Evolutionary conservation across 257 asterid genomes (phyloP), one percentile per base, ranked within the genome.

Genomic region (Fraxinus anomala): DNA sequence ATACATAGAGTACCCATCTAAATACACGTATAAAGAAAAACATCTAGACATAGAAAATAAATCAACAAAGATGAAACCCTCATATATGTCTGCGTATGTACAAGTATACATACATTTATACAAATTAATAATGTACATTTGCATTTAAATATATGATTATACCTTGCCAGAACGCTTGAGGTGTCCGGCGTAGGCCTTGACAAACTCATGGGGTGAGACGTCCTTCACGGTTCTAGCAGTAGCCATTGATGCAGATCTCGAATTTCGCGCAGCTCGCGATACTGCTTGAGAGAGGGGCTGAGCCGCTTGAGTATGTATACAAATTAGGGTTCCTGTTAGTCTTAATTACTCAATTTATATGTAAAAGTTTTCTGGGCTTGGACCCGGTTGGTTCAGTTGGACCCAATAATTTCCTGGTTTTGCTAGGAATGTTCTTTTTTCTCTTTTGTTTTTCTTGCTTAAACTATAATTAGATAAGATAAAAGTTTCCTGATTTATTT

Each of bases 81-180:
- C 23, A n/a, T 19, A 56, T 6, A 8, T 56, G 12, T 56, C 3
- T 6, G 34, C 26, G 2, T 5, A 54, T 47, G 10, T 4, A 54
- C 11, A 54, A 19, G 5, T 17, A 54, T 54, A 54, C 9, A 54
- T 19, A 63, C 3, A 16, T 26, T 17, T 19, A 70, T 1, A 49
- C 23, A 59, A 59, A 21, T n/a, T 16, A 1, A 42, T 16, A 1
- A 42, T 14, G 8, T 16, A 1, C 9, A 4, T 54, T 3, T 54
- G 23, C 9, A 21, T 56, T n/a, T 7, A 21, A 21, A 10, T 7
- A 56, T 56, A n/a, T 7, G 23, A 21, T 56, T n/a, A 28, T n/a
- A 93, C 98, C 97, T 94, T 94, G 85, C 98, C 98, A 77, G 98
- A 94, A 65, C 98, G 97, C 90, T 92, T 94, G 70, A 94, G 96